Base-by-base conservation (phyloP, 2,329 filamentous ascomycete genomes). In the Exophiala xenobiotica region DNA sequence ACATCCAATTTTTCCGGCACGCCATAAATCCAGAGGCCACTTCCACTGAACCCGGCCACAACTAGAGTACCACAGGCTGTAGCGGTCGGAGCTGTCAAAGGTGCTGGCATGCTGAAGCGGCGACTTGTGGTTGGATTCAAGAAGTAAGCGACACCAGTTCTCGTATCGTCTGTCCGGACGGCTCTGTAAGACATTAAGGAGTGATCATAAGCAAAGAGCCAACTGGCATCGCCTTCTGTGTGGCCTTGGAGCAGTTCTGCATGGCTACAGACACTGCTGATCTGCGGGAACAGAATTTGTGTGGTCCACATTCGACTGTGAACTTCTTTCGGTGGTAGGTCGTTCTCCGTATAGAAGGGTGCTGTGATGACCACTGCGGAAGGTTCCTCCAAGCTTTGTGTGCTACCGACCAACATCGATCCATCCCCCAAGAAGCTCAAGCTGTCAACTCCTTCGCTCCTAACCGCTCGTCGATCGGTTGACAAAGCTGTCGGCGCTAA, bases 241-340 rank as follows among this genome's bases (percentile, higher is more conserved):
- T 71, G 70, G 26, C 67, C 65, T 16, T 74, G 70, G 12, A 92
- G 72, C 39, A 92, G 68, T 1, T 87, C 83, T 16, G 87, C 86
- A 68, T 91, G 87, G 60, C 86, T 90, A 64, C 87, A 90, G 59
- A 88, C 85, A 43, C 83, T 80, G 59, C 85, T 89, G n/a, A 83
- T 85, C 60, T 90, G 88, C 3, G 88, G 88, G 50, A 92, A 92
- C 2, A 93, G 72, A 39, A 93, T 91, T 26, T 90, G 90, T 0
- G 87, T 90, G 5, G 88, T 92, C 88, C 88, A 93, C 64, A 92
- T 78, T 19, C 85, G 81, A 65, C 85, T 87, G 55, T 90, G 78
- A 56, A 83, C 79, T 51, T 88, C 82, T 49, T 69, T 67, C 16
- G 68, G 65, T 6, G 71, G 70, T 31, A 74, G 62, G 47, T 70